phyloP scores from a whole-genome alignment of 148 eudicot genomes.

The Suaeda aralocaspica region DNA sequence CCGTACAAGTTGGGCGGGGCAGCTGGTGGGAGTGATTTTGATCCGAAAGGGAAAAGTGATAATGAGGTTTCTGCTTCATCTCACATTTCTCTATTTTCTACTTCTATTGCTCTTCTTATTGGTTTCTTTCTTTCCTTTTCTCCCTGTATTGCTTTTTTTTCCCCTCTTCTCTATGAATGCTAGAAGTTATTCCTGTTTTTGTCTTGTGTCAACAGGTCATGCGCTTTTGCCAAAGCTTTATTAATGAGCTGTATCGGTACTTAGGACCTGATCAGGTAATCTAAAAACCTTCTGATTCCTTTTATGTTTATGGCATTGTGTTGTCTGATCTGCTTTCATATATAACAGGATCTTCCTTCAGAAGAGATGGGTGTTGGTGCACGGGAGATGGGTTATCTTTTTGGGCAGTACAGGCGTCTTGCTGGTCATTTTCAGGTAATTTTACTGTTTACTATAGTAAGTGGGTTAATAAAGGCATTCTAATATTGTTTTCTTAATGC shows the following conservation, averaged over 20 bases:
- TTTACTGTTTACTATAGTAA: background rate
- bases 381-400: constrained; percentile 95
- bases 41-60: constrained; percentile 95
- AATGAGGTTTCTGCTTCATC: constrained; percentile 59
- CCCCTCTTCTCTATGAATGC: background rate
- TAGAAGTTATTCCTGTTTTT: constrained; percentile 1
- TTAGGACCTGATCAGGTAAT: constrained; percentile 92
- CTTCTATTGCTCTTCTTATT: background rate
- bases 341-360: constrained; percentile 88
- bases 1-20: constrained; percentile 98
- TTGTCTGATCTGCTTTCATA: background rate
- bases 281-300: constrained; percentile 3
- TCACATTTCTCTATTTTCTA: constrained; percentile 8
- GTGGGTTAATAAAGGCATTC: background rate
- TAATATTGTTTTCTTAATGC: background rate
- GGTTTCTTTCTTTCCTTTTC: background rate
- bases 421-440: constrained; percentile 90
- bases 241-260: constrained; percentile 82
- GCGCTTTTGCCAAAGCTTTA: constrained; percentile 98
- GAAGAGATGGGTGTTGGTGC: constrained; percentile 98
- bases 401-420: constrained; percentile 91
- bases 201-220: constrained; percentile 51
- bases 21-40: constrained; percentile 98
- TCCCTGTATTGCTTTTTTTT: background rate
- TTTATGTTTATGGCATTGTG: background rate